A percentile compares a stretch with the other conserved stretches of the same genome.
These are phyloP conservation scores for Fonsecaea pugnacius DNA, from an alignment of 2,329 filamentous ascomycete genomes.

Conservation along the genomic window DNA sequence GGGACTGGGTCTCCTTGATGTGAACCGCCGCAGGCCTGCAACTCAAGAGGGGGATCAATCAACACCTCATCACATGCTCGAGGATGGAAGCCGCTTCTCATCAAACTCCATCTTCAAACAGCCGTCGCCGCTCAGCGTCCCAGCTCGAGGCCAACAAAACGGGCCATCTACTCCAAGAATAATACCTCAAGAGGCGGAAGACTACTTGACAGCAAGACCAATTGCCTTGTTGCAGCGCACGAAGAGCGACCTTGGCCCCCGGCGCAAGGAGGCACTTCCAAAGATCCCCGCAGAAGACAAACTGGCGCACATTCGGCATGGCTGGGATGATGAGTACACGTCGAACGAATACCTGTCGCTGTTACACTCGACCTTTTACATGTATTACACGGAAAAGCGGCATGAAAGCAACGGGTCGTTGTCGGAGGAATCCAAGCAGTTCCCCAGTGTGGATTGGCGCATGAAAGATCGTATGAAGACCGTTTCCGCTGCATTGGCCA, in stretches of 20 bases:
- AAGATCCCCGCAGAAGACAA: conserved; percentile 53
- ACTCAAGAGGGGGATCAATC: conserved; percentile 26
- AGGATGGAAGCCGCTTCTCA: conserved; percentile 17
- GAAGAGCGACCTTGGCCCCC: conserved; percentile 59
- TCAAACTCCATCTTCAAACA: conserved; percentile 20
- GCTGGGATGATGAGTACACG: conserved; percentile 90
- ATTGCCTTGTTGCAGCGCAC: conserved; percentile 50
- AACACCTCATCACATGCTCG: conserved; percentile 8
- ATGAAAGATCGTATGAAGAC: conserved; percentile 97
- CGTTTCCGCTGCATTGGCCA: conserved; percentile 88
- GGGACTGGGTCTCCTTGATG: conserved; percentile 24
- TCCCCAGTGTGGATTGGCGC: conserved; percentile 84
- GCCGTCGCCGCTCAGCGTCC: conserved; percentile 18
- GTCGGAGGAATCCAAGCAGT: conserved; percentile 59
- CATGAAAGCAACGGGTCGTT: conserved; percentile 93
- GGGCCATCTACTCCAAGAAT: conserved; percentile 25
- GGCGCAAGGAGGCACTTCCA: conserved; percentile 44
- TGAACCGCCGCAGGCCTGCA: conserved; percentile 21
- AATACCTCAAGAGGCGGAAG: conserved; percentile 33
- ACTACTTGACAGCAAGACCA: conserved; percentile 27
- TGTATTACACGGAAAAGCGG: conserved; percentile 98
- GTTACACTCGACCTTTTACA: conserved; percentile 94
- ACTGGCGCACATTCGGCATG: conserved; percentile 70
- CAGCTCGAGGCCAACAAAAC: conserved; percentile 20
- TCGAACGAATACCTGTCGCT: conserved; percentile 86